Percentiles rank a stretch among this genome's conserved stretches.
Conservation (phyloP, 2,329 filamentous ascomycete species). For the Monosporascus cannonballus region DNA sequence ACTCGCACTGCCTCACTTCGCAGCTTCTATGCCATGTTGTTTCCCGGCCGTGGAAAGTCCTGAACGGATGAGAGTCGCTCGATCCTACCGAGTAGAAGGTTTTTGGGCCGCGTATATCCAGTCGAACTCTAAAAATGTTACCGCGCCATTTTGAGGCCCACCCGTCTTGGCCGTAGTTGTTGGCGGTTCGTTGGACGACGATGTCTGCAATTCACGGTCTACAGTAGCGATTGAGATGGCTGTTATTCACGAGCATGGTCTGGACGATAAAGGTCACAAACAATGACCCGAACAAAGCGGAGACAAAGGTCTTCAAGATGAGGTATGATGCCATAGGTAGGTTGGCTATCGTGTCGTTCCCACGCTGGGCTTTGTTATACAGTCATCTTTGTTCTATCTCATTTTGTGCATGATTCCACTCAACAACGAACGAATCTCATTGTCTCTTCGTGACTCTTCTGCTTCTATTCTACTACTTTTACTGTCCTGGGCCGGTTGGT, state of each 20-base stretch:
- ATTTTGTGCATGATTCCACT: constrained; percentile 10
- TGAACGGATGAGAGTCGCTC: background rate
- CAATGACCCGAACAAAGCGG: constrained; percentile 14
- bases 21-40: constrained; percentile 1
- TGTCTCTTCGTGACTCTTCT: constrained; percentile 19
- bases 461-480: constrained; percentile 17
- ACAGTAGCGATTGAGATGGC: constrained; percentile 8
- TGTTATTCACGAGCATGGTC: constrained; percentile 1
- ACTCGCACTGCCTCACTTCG: constrained; percentile 25
- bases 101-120: constrained; percentile 3
- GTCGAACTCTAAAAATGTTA: constrained; percentile 11
- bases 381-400: constrained; percentile 11
- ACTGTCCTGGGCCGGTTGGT: constrained; percentile 5
- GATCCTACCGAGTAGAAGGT: constrained; percentile 3
- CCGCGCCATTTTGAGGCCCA: constrained; percentile 11
- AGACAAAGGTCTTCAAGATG: constrained; percentile 16
- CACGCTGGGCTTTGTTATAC: constrained; percentile 9
- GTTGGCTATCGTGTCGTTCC: constrained; percentile 1
- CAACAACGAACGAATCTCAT: constrained; percentile 15
- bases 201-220: background rate
- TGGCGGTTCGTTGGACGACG: constrained; percentile 22
- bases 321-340: constrained; percentile 10
- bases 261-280: background rate
- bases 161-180: constrained; percentile 12
- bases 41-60: background rate